phyloP scores from a whole-genome alignment of 257 asterid species.

The Datura wrightii region DNA sequence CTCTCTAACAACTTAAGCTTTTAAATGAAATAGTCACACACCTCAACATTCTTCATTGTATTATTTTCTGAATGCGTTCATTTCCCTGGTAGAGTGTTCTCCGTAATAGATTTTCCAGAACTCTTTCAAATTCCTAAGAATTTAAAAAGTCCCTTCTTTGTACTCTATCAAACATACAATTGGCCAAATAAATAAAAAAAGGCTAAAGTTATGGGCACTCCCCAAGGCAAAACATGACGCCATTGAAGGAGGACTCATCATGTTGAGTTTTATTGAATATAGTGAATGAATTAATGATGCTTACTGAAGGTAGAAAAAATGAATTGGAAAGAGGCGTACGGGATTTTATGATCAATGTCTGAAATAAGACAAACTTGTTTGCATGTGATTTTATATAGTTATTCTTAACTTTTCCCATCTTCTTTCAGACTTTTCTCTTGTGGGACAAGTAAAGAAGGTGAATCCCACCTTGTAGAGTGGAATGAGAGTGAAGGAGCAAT shows the following conservation, averaged over 20 bases:
- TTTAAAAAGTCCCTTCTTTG: neutral
- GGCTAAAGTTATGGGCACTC: conserved; percentile 1
- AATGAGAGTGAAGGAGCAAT: conserved; percentile 96
- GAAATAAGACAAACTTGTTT: neutral
- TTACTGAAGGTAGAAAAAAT: conserved; percentile 11
- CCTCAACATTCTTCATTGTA: neutral
- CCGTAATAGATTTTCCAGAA: neutral
- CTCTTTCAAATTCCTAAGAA: neutral
- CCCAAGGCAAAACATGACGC: neutral
- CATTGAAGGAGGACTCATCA: neutral
- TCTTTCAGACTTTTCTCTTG: conserved; percentile 87
- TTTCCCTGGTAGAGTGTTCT: neutral
- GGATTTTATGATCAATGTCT: neutral
- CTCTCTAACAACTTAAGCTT: neutral
- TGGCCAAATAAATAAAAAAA: neutral
- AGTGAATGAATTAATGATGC: conserved; percentile 7
- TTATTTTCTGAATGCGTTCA: neutral
- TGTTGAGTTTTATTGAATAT: neutral
- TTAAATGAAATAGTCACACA: neutral
- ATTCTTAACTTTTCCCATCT: conserved; percentile 27
- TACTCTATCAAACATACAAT: neutral
- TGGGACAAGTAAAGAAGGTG: conserved; percentile 96
- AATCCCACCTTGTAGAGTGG: conserved; percentile 95
- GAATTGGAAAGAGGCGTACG: conserved; percentile 3
- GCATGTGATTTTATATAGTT: conserved; percentile 2